These are phyloP conservation scores for Neonectria magnoliae DNA, from an alignment of 2,329 filamentous ascomycete genomes.

Conservation along the genomic window DNA sequence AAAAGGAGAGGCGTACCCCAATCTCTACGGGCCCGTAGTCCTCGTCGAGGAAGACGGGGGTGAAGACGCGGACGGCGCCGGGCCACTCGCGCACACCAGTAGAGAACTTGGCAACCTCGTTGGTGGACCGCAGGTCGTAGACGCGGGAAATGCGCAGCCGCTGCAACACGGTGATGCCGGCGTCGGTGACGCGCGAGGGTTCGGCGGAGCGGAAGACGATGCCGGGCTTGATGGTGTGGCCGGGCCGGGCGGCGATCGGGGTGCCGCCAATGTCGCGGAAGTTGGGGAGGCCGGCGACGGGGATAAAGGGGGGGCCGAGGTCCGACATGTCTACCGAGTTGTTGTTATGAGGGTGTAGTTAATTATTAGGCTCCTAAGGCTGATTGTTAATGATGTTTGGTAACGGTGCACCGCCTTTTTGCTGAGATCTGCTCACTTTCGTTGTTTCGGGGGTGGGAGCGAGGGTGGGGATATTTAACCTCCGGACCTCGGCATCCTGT, in stretches of 20 bases:
- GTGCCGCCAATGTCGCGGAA: conserved; percentile 74
- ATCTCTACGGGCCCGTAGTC: conserved; percentile 72
- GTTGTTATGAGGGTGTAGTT: neutral
- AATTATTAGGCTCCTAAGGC: neutral
- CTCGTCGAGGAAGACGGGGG: conserved; percentile 70
- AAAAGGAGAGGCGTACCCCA: conserved; percentile 68
- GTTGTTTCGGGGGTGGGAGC: neutral
- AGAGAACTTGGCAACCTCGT: conserved; percentile 63
- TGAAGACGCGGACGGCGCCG: conserved; percentile 63
- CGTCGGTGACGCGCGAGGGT: conserved; percentile 64
- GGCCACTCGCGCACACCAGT: conserved; percentile 42
- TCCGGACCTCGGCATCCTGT: neutral
- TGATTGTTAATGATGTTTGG: neutral
- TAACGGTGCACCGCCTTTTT: neutral
- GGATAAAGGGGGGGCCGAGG: conserved; percentile 57
- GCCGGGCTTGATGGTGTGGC: conserved; percentile 64
- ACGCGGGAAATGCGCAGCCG: conserved; percentile 69
- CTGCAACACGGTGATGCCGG: conserved; percentile 62
- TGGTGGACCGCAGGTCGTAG: conserved; percentile 74
- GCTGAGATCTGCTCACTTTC: neutral
- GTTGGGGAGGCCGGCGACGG: conserved; percentile 70
- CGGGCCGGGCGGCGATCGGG: conserved; percentile 57
- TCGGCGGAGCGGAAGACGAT: conserved; percentile 77
- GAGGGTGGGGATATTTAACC: neutral
- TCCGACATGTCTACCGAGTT: conserved; percentile 30